These are phyloP conservation scores for Corchorus capsularis DNA, from an alignment of 345 rosid species.

Conservation along the genomic window DNA sequence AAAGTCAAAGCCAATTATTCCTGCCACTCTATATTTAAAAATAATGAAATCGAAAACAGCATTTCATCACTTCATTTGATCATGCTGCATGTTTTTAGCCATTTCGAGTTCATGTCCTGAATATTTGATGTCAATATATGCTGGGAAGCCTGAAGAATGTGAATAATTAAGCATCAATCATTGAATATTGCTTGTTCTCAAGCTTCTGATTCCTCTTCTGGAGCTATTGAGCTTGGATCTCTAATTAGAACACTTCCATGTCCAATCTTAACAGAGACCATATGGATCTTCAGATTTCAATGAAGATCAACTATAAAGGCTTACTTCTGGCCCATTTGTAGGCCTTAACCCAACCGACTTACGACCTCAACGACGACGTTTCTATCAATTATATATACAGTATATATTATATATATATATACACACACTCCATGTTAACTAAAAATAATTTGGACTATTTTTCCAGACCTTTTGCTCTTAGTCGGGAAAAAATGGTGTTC, in stretches of 20 bases:
- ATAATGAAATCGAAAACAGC: no score
- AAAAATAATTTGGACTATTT: no score
- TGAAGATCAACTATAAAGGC: no score
- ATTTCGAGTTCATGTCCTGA: constrained; percentile 27
- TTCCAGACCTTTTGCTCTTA: no score
- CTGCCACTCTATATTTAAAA: no score
- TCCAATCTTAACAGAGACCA: constrained; percentile 97
- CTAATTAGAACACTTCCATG: constrained; percentile 91
- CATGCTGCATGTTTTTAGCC: constrained; percentile 43
- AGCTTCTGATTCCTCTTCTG: constrained; percentile 97
- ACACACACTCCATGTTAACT: no score
- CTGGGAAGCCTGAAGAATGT: constrained; percentile 44
- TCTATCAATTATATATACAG: no score
- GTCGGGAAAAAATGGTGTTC: constrained; percentile 49
- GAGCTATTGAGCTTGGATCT: constrained; percentile 76
- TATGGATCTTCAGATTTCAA: constrained; percentile 12
- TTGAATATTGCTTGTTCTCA: constrained; percentile 60
- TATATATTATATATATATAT: no score
- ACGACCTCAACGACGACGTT: no score
- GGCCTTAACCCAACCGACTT: no score
- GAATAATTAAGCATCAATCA: constrained; percentile 71
- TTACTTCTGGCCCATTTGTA: no score
- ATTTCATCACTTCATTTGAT: constrained; percentile 67
- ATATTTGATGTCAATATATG: constrained; percentile 35
- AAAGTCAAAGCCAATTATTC: no score